Base-by-base conservation (phyloP, 805 yeast genomes). In the Teunomyces lycoperdinae region DNA sequence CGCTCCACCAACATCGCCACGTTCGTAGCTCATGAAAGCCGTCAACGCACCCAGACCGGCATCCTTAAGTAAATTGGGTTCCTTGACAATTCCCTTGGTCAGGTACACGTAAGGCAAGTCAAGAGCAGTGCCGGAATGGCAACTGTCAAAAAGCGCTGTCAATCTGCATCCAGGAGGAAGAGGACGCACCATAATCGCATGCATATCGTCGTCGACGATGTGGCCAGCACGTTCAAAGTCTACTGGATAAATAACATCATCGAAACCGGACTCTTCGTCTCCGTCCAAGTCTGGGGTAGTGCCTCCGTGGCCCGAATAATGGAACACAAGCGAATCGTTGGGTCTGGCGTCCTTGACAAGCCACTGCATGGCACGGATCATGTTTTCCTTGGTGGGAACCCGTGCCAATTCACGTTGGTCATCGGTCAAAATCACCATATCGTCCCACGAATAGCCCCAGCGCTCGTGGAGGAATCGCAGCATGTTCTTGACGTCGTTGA, bases 271-370 rank as follows among this genome's bases (percentile, higher is more conserved):
- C 17, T 67, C 73, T 50, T 69, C 74, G 45, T 68, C 73, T 5
- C 74, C 74, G 47, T 67, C 67, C 43, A 54, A 49, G 52, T 69
- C 73, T 42, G 61, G 57, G 6, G 72, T 67, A 10, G 56, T 55
- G 33, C 73, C 74, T 13, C 74, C 74, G 51, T 69, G 74, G n/a
- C 74, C 74, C 6, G 68, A 61, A 45, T 66, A 69, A 50, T 68
- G 73, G 59, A 69, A 68, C 34, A 68, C 68, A 43, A 69, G 60
- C 34, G 74, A 68, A 45, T 68, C 73, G 51, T 68, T 64, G 6
- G 74, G 74, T 31, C 63, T 51, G 11, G 74, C 74, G 42, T 66
- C 71, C 44, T 55, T 58, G 11, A 67, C 70, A 39, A 69, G 53
- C 74, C 74, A 69, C 50, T 64, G 64, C 73, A 69, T 69, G n/a